Evolutionary conservation across 176 grass and related monocot species (phyloP).

Genomic region (Avena sativa): DNA sequence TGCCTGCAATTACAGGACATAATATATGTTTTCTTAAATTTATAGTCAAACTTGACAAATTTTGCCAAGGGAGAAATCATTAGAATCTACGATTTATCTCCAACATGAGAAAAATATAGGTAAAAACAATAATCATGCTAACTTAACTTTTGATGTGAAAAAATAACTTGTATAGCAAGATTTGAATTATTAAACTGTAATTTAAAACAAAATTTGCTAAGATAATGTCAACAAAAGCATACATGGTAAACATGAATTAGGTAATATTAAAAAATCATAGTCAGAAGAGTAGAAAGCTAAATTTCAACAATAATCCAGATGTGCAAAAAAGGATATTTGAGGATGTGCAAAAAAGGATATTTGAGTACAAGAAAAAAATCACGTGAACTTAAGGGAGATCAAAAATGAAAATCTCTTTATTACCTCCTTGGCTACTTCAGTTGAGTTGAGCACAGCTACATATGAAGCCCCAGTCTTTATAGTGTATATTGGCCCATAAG

Average conservation of each 20-base stretch:
- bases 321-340: not conserved
- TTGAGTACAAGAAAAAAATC: slow-evolving; percentile 10
- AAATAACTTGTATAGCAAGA: not conserved
- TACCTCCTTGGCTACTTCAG: slow-evolving; percentile 85
- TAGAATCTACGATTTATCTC: not conserved
- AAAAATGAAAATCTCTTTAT: not conserved
- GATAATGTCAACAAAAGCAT: not conserved
- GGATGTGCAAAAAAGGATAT: not conserved
- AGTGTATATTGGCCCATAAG: slow-evolving; percentile 82
- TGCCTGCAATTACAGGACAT: slow-evolving; percentile 44
- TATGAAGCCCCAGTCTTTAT: slow-evolving; percentile 68
- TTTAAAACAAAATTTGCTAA: not conserved
- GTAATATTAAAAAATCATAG: not conserved
- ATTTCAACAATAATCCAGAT: not conserved
- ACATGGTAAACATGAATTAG: not conserved
- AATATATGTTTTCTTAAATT: not conserved
- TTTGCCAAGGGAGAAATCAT: not conserved
- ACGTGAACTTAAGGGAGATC: not conserved
- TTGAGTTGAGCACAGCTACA: slow-evolving; percentile 80
- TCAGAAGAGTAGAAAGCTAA: not conserved
- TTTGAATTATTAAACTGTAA: not conserved
- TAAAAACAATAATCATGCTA: not conserved
- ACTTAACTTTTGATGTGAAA: not conserved
- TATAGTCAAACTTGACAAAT: not conserved
- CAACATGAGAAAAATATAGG: not conserved